phyloP scores from a whole-genome alignment of 2,329 filamentous ascomycete genomes.

The Ophiocordyceps australis region DNA sequence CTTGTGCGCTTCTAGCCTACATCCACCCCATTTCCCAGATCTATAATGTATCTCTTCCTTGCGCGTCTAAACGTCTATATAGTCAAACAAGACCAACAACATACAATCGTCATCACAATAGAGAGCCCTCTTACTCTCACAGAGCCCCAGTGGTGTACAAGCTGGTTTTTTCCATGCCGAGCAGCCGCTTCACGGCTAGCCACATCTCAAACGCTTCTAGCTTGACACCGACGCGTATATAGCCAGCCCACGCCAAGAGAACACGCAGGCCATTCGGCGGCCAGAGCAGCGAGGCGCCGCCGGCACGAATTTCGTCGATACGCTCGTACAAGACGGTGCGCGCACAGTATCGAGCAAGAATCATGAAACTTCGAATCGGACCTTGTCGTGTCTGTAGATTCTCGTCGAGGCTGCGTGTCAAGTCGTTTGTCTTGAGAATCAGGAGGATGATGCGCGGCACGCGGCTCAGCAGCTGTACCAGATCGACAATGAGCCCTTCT shows the following conservation, averaged over 20 bases:
- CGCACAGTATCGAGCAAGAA: conserved; percentile 50
- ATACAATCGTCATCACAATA: too few species aligned
- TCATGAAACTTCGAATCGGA: conserved; percentile 46
- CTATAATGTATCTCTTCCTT: too few species aligned
- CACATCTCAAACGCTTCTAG: conserved; percentile 45
- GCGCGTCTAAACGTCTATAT: too few species aligned
- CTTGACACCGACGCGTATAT: conserved; percentile 42
- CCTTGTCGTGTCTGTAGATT: conserved; percentile 59
- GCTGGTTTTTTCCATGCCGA: conserved; percentile 15
- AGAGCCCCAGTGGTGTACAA: too few species aligned
- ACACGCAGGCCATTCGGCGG: conserved; percentile 36
- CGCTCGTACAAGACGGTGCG: conserved; percentile 48
- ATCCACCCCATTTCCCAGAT: too few species aligned
- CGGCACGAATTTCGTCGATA: conserved; percentile 33
- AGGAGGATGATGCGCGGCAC: conserved; percentile 86
- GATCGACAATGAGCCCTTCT: conserved; percentile 72
- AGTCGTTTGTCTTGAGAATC: conserved; percentile 94
- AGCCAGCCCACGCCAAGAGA: conserved; percentile 37
- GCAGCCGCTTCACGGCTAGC: conserved; percentile 32
- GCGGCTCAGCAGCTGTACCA: conserved; percentile 73
- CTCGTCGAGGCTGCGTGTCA: conserved; percentile 87
- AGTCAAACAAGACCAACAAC: too few species aligned
- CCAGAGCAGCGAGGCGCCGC: conserved; percentile 38
- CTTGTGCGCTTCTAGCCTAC: too few species aligned
- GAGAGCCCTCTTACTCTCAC: too few species aligned